Conservation (phyloP, 176 grass and related monocot species). For the Carex parvula region DNA sequence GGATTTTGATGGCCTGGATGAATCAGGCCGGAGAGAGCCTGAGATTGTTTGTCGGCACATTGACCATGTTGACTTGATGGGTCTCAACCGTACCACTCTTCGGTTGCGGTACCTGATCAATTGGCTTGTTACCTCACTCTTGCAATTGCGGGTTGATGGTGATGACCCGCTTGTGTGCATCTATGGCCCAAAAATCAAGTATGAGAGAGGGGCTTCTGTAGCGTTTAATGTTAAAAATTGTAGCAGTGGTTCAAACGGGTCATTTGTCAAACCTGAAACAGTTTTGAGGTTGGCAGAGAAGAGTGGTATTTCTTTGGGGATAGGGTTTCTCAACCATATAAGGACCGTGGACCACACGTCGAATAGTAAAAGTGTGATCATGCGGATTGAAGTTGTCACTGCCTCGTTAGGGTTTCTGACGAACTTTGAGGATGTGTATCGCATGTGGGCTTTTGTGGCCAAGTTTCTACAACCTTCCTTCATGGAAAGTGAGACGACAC, state of each 20-base stretch:
- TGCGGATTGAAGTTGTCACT: slow-evolving; percentile 90
- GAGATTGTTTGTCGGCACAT: slow-evolving; percentile 95
- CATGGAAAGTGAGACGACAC: slow-evolving; percentile 55
- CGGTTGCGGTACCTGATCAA: slow-evolving; percentile 92
- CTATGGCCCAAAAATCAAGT: slow-evolving; percentile 98
- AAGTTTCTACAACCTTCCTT: slow-evolving; percentile 85
- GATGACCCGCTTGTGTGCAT: slow-evolving; percentile 63
- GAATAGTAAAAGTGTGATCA: slow-evolving; percentile 56
- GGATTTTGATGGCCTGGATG: slow-evolving; percentile 69
- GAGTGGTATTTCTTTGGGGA: slow-evolving; percentile 79
- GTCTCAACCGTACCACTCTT: slow-evolving; percentile 92
- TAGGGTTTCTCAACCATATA: slow-evolving; percentile 93
- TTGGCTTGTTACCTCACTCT: slow-evolving; percentile 86
- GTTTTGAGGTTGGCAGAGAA: slow-evolving; percentile 98
- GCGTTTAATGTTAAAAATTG: slow-evolving; percentile 92
- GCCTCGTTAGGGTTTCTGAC: slow-evolving; percentile 95
- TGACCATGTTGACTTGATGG: slow-evolving; percentile 96
- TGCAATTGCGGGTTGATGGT: slow-evolving; percentile 68
- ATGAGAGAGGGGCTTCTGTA: slow-evolving; percentile 93
- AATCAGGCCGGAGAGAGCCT: slow-evolving; percentile 79
- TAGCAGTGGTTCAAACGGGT: slow-evolving; percentile 32
- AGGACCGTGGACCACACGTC: slow-evolving; percentile 38
- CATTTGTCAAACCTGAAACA: slow-evolving; percentile 71
- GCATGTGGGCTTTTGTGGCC: slow-evolving; percentile 95
- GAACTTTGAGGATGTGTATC: slow-evolving; percentile 98